Evolutionary conservation across 2,329 filamentous ascomycete genomes (phyloP), one percentile per base, ranked within the genome.

Genomic region (Fusarium proliferatum): DNA sequence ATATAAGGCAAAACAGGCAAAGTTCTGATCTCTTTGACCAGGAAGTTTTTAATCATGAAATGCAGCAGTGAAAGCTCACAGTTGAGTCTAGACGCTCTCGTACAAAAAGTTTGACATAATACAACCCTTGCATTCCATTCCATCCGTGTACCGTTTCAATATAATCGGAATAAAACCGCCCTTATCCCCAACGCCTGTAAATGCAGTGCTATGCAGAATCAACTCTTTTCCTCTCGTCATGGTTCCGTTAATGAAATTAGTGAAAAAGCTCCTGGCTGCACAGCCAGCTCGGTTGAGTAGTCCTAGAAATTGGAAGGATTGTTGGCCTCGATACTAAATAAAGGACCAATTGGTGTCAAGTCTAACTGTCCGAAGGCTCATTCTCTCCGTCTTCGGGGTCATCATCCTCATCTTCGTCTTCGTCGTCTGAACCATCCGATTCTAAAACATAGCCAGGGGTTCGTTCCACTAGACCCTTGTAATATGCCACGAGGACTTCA

Each of bases 401-500:
- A 38, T 78, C 77, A 6, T 76, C 71, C 51, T 67, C 68, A 28
- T 67, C 66, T 13, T 79, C 78, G n/a, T 78, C 79, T 23, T 79
- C 80, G 21, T 79, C 81, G 12, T 82, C 81, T 34, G 75, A 78
- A n/a, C 67, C 76, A 19, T 80, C 79, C 5, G 81, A 79, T 71
- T 90, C 85, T 13, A 92, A 80, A 30, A 80, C 79, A 73, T 91
- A 92, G 12, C 86, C 88, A 1, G 87, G 86, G 36, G 87, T 88
- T 17, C 90, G 86, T 73, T 90, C 94, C 38, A 98, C 93, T 39
- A 99, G 85, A 56, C 94, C 96, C 69, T 90, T 90, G 81, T 98
- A 99, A 81, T 99, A 99, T 64, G 97, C 95, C 33, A 95, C 94
- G 48, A 99, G 86, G 5, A 97, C 93, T 80, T 98, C 96, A 3